Conservation (phyloP, 331 rosid species). For the Prunus yedoensis region DNA sequence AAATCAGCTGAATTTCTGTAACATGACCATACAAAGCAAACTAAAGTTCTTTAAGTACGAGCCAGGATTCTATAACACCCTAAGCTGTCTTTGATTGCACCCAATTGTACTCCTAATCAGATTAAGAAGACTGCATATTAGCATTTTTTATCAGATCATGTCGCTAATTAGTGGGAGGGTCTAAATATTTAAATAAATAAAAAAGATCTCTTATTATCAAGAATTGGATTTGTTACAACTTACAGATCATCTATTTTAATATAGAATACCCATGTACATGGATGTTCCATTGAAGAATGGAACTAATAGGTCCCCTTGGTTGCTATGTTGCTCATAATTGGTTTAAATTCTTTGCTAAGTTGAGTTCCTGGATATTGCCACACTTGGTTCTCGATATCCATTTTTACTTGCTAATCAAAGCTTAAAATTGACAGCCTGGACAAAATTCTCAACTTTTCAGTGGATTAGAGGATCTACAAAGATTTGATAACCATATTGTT, state of each 20-base stretch:
- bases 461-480: background rate
- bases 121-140: background rate
- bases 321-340: background rate
- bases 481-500: background rate
- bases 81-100: background rate
- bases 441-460: background rate
- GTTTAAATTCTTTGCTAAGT: slow-evolving; percentile 1
- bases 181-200: background rate
- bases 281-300: background rate
- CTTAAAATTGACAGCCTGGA: background rate
- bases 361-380: background rate
- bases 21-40: background rate
- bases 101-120: background rate
- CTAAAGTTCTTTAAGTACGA: background rate
- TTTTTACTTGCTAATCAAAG: background rate
- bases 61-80: background rate
- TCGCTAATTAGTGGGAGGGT: background rate
- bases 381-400: background rate
- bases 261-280: background rate
- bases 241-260: background rate
- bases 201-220: background rate
- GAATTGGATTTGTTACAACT: background rate
- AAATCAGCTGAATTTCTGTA: background rate
- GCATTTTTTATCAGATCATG: background rate
- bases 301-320: background rate